These are phyloP conservation scores for Escallonia herrerae DNA, from an alignment of 129 eudicot genomes.

Conservation along the genomic window DNA sequence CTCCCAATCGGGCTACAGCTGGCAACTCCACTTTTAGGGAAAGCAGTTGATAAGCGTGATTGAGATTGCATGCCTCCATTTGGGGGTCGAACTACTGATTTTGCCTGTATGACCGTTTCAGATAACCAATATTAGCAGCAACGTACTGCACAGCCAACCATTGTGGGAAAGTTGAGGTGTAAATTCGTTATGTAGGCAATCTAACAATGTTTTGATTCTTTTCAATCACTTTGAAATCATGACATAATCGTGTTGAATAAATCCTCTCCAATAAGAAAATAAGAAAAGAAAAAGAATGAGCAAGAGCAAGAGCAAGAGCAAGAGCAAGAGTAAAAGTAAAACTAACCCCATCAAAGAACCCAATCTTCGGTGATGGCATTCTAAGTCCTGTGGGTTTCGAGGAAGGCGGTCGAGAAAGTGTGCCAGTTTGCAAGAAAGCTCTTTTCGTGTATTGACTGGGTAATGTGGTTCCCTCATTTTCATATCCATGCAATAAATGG, in stretches of 20 bases:
- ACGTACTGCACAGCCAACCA: too few species aligned
- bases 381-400: conserved; percentile 75
- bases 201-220: too few species aligned
- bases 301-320: too few species aligned
- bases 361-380: conserved; percentile 89
- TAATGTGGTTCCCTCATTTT: conserved; percentile 11
- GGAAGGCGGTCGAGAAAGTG: conserved; percentile 37
- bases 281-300: background rate
- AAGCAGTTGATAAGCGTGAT: conserved; percentile 8
- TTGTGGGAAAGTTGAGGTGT: too few species aligned
- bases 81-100: background rate
- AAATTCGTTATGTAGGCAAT: too few species aligned
- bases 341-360: conserved; percentile 96
- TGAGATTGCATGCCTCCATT: conserved; percentile 13
- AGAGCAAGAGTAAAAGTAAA: conserved; percentile 2
- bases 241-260: background rate
- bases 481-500: conserved; percentile 19
- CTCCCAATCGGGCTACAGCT: background rate
- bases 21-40: background rate
- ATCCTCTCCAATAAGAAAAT: too few species aligned
- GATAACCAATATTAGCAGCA: too few species aligned
- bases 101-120: conserved; percentile 1
- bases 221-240: too few species aligned
- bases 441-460: conserved; percentile 10
- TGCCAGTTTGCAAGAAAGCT: conserved; percentile 25